Conservation (phyloP, 2,329 filamentous ascomycete genomes). For the Pseudodiploospora longispora region DNA sequence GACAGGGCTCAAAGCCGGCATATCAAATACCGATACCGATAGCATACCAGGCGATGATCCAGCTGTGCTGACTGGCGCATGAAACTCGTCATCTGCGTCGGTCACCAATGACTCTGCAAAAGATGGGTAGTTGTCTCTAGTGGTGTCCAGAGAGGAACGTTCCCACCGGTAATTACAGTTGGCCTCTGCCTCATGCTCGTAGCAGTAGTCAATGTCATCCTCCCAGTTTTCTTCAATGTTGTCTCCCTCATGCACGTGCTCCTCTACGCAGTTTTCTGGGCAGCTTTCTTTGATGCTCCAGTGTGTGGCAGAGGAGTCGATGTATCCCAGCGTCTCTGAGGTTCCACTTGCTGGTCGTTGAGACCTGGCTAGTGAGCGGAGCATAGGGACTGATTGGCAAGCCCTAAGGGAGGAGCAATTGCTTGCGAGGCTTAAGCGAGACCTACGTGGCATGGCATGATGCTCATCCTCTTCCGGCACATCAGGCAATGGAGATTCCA, state of each 20-base stretch:
- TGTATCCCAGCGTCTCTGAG: conserved; percentile 44
- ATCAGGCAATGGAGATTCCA: conserved; percentile 43
- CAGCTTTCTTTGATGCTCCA: conserved; percentile 14
- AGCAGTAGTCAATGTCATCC: conserved; percentile 63
- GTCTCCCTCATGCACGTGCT: conserved; percentile 18
- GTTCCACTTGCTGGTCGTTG: conserved; percentile 39
- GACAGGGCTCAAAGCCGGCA: conserved; percentile 41
- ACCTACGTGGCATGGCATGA: conserved; percentile 26
- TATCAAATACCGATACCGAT: conserved; percentile 26
- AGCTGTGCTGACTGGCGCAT: conserved; percentile 6
- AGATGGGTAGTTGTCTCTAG: conserved; percentile 14
- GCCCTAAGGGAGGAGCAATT: conserved; percentile 44
- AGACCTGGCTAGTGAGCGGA: conserved; percentile 35
- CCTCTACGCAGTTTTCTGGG: conserved; percentile 11
- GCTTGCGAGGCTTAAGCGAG: conserved; percentile 37
- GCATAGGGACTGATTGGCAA: conserved; percentile 47
- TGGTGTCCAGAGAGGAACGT: conserved; percentile 42
- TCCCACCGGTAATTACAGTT: conserved; percentile 61
- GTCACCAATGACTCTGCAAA: conserved; percentile 13
- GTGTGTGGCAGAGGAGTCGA: conserved; percentile 31
- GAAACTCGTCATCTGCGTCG: conserved; percentile 13
- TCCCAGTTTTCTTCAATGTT: conserved; percentile 51
- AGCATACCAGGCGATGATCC: conserved; percentile 20
- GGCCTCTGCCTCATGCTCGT: conserved; percentile 60
- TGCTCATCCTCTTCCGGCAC: conserved; percentile 58